Percentiles rank a stretch among this genome's conserved stretches.
Conservation (phyloP, 2,329 filamentous ascomycete species). For the Xylariaceae sp. region DNA sequence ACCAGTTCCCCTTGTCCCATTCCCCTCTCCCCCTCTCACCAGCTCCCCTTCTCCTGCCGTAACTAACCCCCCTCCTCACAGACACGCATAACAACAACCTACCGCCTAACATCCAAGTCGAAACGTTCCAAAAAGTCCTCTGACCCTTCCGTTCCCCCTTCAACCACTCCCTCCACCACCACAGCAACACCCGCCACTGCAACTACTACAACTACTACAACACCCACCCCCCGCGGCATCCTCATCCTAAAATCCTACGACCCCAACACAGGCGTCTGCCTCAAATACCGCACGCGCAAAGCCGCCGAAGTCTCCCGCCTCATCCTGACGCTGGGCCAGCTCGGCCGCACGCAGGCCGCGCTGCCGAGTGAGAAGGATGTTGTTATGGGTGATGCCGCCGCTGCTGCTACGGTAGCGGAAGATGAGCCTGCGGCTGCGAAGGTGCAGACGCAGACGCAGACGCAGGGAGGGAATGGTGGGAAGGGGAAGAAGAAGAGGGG, state of each 20-base stretch:
- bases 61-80: slow-evolving; percentile 37
- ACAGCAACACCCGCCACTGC: too few relatives aligned
- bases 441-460: slow-evolving; percentile 11
- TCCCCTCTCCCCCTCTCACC: not conserved
- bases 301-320: slow-evolving; percentile 83
- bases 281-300: slow-evolving; percentile 91
- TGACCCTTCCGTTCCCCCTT: too few relatives aligned
- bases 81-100: slow-evolving; percentile 90
- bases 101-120: slow-evolving; percentile 55
- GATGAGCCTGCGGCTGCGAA: slow-evolving; percentile 15
- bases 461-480: slow-evolving; percentile 18
- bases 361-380: slow-evolving; percentile 42
- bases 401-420: slow-evolving; percentile 29
- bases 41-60: not conserved
- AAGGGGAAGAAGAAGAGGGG: slow-evolving; percentile 68
- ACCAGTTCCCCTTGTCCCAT: not conserved
- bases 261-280: slow-evolving; percentile 68
- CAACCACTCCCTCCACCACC: too few relatives aligned
- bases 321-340: slow-evolving; percentile 66
- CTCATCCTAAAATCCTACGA: slow-evolving; percentile 89
- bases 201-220: slow-evolving; percentile 19
- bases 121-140: slow-evolving; percentile 30
- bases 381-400: slow-evolving; percentile 39
- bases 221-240: slow-evolving; percentile 50
- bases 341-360: slow-evolving; percentile 65